A percentile compares a stretch with the other conserved stretches of the same genome.
Evolutionary conservation across 345 rosid species (phyloP).

Genomic region (Brassica rapa): DNA sequence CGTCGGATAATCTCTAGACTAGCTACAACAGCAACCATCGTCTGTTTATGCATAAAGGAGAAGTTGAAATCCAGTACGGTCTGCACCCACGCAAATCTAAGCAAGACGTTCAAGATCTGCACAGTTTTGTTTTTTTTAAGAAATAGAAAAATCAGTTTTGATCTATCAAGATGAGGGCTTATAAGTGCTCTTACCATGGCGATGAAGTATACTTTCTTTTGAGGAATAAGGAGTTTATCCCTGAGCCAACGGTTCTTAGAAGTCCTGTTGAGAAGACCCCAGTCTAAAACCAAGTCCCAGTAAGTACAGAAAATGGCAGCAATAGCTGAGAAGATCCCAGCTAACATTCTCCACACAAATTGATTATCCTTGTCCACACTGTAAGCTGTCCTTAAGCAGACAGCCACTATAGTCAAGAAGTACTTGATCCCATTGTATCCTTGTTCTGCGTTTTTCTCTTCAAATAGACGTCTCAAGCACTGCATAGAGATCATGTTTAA

Average conservation of each 20-base stretch:
- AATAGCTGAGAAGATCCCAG: constrained; percentile 50
- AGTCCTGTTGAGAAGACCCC: constrained; percentile 65
- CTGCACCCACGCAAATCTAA: constrained; percentile 76
- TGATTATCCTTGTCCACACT: constrained; percentile 26
- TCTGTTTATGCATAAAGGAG: constrained; percentile 43
- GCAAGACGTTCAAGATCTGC: constrained; percentile 54
- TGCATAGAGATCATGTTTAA: constrained; percentile 15
- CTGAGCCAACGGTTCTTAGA: constrained; percentile 71
- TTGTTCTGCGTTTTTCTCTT: constrained; percentile 59
- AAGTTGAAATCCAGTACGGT: constrained; percentile 50
- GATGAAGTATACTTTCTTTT: constrained; percentile 51
- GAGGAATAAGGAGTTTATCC: constrained; percentile 67
- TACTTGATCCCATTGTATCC: constrained; percentile 64
- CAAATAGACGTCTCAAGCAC: constrained; percentile 65
- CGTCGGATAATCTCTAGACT: constrained; percentile 74
- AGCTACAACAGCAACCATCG: constrained; percentile 58
- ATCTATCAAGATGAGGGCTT: background rate
- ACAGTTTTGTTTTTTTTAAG: background rate
- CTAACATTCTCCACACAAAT: constrained; percentile 46
- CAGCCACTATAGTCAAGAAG: constrained; percentile 61
- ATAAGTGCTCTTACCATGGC: constrained; percentile 55
- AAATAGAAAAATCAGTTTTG: background rate
- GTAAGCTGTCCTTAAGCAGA: constrained; percentile 59
- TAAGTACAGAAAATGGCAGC: constrained; percentile 63
- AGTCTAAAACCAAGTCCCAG: constrained; percentile 69